phyloP scores from a whole-genome alignment of 768 basidiomycete genomes.

The Kwoniella sp. region DNA sequence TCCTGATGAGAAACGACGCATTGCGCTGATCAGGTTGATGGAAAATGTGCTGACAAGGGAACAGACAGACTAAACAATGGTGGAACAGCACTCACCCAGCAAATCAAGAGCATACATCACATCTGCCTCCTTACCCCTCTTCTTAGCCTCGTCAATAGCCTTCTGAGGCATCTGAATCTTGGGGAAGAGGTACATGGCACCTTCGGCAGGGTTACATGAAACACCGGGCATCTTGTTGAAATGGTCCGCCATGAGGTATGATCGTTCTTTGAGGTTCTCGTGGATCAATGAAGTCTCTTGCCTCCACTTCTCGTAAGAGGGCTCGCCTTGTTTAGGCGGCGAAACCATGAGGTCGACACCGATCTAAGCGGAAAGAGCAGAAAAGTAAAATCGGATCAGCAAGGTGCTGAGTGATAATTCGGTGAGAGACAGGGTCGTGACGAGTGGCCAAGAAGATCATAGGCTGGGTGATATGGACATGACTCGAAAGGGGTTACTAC shows the following conservation, averaged over 20 bases:
- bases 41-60: neutral
- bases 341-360: conserved; percentile 93
- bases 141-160: conserved; percentile 72
- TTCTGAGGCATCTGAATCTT: conserved; percentile 71
- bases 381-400: too few relatives aligned
- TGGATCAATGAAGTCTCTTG: conserved; percentile 81
- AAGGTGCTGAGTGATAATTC: too few relatives aligned
- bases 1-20: too few relatives aligned
- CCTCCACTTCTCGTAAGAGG: conserved; percentile 77
- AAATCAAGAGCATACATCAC: conserved; percentile 82
- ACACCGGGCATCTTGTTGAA: conserved; percentile 84
- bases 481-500: too few relatives aligned
- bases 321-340: conserved; percentile 74
- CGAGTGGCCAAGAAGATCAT: too few relatives aligned
- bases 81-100: conserved; percentile 63
- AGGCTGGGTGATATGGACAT: too few relatives aligned
- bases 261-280: conserved; percentile 57
- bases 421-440: too few relatives aligned
- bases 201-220: conserved; percentile 67
- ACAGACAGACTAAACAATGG: neutral
- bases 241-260: conserved; percentile 66
- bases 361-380: conserved; percentile 62
- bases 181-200: conserved; percentile 93
- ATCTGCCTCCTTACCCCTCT: conserved; percentile 78
- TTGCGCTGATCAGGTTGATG: too few relatives aligned